phyloP scores from a whole-genome alignment of 768 basidiomycete genomes.

The Candolleomyces eurysporus region DNA sequence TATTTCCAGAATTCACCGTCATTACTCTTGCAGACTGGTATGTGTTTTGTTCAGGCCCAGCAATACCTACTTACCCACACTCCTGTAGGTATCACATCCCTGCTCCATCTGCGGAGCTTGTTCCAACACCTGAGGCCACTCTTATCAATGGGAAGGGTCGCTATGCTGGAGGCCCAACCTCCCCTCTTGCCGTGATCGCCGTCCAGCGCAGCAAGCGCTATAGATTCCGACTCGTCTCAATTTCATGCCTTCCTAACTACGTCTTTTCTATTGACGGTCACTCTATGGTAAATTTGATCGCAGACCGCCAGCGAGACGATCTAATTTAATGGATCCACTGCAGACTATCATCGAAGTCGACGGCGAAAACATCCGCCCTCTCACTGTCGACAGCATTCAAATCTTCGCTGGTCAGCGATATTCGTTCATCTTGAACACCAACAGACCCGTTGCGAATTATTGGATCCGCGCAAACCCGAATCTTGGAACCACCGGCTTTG shows the following conservation, averaged over 20 bases:
- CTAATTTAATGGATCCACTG: conserved; percentile 5
- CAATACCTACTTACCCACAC: too few species aligned
- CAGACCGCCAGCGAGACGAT: not conserved
- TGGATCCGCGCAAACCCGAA: conserved; percentile 32
- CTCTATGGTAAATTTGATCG: conserved; percentile 16
- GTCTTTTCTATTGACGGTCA: conserved; percentile 40
- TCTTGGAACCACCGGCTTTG: conserved; percentile 12
- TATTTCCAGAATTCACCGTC: conserved; percentile 35
- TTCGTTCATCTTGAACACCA: conserved; percentile 39
- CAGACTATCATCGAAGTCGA: conserved; percentile 41
- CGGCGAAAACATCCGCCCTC: conserved; percentile 32
- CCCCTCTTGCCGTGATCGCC: conserved; percentile 34
- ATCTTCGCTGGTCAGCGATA: conserved; percentile 45
- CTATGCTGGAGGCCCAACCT: conserved; percentile 30
- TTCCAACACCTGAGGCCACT: conserved; percentile 25
- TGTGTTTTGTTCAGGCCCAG: not conserved
- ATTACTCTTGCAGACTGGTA: conserved; percentile 42
- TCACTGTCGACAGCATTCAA: conserved; percentile 35
- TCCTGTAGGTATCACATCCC: conserved; percentile 25
- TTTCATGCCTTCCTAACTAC: conserved; percentile 44
- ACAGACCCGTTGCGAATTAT: conserved; percentile 37
- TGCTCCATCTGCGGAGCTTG: conserved; percentile 9
- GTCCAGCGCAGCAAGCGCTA: conserved; percentile 41
- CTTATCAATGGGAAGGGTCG: conserved; percentile 50
- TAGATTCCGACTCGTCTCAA: conserved; percentile 48